Percentiles rank a stretch among this genome's conserved stretches.
Conservation (phyloP, 2,329 filamentous ascomycete genomes). For the Coniella vitis region DNA sequence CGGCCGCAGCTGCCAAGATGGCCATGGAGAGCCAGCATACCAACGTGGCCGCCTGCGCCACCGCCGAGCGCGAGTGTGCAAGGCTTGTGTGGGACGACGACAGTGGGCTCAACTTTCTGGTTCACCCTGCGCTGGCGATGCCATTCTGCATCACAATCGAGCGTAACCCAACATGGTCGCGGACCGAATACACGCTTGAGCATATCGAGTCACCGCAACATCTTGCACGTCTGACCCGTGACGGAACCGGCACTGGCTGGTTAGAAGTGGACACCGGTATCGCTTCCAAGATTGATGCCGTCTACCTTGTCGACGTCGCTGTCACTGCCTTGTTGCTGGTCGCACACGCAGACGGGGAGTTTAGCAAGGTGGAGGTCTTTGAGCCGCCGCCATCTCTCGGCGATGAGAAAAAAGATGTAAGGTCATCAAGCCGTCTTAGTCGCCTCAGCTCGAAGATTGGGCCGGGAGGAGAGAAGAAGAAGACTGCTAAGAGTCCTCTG, state of each 20-base stretch:
- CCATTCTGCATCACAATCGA: conserved; percentile 56
- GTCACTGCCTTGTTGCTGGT: conserved; percentile 55
- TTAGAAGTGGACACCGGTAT: conserved; percentile 56
- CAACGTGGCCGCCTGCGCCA: conserved; percentile 51
- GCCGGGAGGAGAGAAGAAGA: conserved; percentile 16
- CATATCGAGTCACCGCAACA: conserved; percentile 56
- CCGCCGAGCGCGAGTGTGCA: conserved; percentile 63
- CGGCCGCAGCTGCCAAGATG: conserved; percentile 55
- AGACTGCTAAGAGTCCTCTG: conserved; percentile 30
- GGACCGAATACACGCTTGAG: conserved; percentile 58
- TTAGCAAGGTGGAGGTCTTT: conserved; percentile 45
- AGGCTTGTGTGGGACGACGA: conserved; percentile 67
- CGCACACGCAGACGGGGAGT: conserved; percentile 49
- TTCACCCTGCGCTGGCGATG: conserved; percentile 55
- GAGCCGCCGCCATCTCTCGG: conserved; percentile 48
- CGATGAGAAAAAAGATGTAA: conserved; percentile 18
- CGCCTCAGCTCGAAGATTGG: conserved; percentile 21
- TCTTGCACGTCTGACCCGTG: conserved; percentile 53
- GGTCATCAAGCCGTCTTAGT: conserved; percentile 25
- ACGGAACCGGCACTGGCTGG: conserved; percentile 52
- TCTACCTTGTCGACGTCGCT: conserved; percentile 57
- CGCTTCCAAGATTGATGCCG: conserved; percentile 51
- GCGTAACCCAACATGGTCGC: conserved; percentile 51
- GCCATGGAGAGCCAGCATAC: conserved; percentile 50
- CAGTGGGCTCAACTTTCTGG: conserved; percentile 51